A percentile compares a stretch with the other conserved stretches of the same genome.
Conservation (phyloP, 2,329 filamentous ascomycete genomes). For the Myotisia sp. region DNA sequence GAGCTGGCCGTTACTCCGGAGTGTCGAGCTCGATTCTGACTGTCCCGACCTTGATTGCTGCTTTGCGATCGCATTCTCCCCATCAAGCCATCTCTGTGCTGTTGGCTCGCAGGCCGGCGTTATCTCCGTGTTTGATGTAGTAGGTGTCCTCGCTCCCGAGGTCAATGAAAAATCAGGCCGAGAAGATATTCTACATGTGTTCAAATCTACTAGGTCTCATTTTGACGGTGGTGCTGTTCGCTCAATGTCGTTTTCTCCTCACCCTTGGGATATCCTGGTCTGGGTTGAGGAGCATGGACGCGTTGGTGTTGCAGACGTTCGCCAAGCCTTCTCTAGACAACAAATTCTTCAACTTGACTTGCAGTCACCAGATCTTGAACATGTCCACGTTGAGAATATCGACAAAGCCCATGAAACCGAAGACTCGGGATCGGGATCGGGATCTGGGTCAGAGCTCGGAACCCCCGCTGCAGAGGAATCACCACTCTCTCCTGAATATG, state of each 20-base stretch:
- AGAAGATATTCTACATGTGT: constrained; percentile 57
- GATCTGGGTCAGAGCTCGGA: constrained; percentile 15
- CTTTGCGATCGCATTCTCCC: constrained; percentile 37
- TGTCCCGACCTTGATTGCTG: constrained; percentile 28
- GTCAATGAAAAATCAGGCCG: constrained; percentile 31
- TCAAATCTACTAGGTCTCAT: constrained; percentile 61
- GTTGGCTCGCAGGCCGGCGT: constrained; percentile 37
- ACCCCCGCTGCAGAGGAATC: background rate
- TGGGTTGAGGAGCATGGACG: constrained; percentile 74
- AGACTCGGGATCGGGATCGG: constrained; percentile 7
- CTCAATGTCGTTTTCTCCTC: constrained; percentile 83
- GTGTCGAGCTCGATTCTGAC: constrained; percentile 29
- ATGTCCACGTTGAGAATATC: constrained; percentile 21
- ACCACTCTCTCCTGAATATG: background rate
- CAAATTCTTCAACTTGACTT: constrained; percentile 29
- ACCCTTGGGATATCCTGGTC: constrained; percentile 75
- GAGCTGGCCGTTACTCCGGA: constrained; percentile 28
- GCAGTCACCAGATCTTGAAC: constrained; percentile 21
- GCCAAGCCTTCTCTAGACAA: constrained; percentile 31
- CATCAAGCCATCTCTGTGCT: constrained; percentile 35
- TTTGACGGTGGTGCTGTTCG: constrained; percentile 65
- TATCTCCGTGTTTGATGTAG: constrained; percentile 33
- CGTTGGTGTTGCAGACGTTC: constrained; percentile 35
- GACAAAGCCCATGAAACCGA: constrained; percentile 17
- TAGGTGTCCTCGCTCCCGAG: constrained; percentile 23